Conservation (phyloP, 257 asterid species). For the Solanum tarapatanum region DNA sequence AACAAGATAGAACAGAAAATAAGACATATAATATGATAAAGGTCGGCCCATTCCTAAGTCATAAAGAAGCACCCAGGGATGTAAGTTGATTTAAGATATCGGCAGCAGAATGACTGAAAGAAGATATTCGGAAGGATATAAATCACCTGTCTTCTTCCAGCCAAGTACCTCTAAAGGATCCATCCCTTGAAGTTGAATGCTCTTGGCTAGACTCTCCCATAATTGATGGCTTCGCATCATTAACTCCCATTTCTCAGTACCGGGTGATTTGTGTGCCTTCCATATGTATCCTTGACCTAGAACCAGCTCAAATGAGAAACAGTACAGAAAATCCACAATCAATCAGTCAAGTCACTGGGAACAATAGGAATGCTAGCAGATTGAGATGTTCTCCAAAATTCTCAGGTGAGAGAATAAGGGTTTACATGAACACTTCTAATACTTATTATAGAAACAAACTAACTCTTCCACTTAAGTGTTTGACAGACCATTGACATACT, state of each 20-base stretch:
- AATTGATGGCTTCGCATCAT: conserved; percentile 61
- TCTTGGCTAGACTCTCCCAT: conserved; percentile 71
- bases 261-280: conserved; percentile 77
- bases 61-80: not conserved
- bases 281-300: conserved; percentile 96
- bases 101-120: not conserved
- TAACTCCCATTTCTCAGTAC: conserved; percentile 73
- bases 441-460: not conserved
- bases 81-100: not conserved
- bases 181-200: conserved; percentile 44
- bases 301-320: conserved; percentile 24
- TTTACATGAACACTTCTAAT: not conserved
- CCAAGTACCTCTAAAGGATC: conserved; percentile 70
- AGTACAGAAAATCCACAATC: conserved; percentile 11
- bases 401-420: not conserved
- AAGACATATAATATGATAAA: not conserved
- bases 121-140: not conserved
- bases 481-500: not conserved
- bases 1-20: not conserved
- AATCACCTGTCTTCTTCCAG: conserved; percentile 80
- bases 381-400: not conserved
- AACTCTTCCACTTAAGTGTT: not conserved
- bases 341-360: conserved; percentile 3
- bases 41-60: not conserved
- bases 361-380: not conserved